Evolutionary conservation across 2,329 filamentous ascomycete species (phyloP).

Genomic region (Talaromyces verruculosus): DNA sequence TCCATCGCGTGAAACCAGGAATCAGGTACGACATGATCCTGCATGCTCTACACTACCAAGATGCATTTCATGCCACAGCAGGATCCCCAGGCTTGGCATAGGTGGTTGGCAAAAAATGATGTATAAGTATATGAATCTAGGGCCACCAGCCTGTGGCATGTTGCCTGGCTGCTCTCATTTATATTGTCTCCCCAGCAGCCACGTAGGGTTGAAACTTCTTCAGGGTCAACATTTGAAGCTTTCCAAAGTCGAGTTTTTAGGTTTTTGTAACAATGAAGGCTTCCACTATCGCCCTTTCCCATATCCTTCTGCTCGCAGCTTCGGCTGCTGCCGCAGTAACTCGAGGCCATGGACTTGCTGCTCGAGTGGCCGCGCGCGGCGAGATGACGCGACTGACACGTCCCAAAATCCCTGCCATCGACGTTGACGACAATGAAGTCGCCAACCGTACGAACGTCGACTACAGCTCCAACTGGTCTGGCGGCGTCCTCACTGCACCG

Average conservation of each 20-base stretch:
- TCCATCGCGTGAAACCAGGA: not conserved
- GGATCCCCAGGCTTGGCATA: conserved; percentile 4
- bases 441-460: conserved; percentile 45
- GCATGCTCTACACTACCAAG: not conserved
- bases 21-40: not conserved
- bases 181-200: conserved; percentile 5
- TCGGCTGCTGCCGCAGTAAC: conserved; percentile 25
- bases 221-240: not conserved
- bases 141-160: not conserved
- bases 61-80: conserved; percentile 11
- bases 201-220: not conserved
- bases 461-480: conserved; percentile 61
- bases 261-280: conserved; percentile 33
- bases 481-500: conserved; percentile 53
- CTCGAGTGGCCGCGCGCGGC: conserved; percentile 33
- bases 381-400: conserved; percentile 28
- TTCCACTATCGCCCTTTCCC: conserved; percentile 25
- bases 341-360: conserved; percentile 28
- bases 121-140: not conserved
- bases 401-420: conserved; percentile 24
- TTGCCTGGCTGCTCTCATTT: not conserved
- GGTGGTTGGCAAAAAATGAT: conserved; percentile 10
- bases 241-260: not conserved
- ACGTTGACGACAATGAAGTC: conserved; percentile 14
- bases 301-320: conserved; percentile 22